phyloP scores from a whole-genome alignment of 2,329 filamentous ascomycete species.

The Verticillium isaacii region DNA sequence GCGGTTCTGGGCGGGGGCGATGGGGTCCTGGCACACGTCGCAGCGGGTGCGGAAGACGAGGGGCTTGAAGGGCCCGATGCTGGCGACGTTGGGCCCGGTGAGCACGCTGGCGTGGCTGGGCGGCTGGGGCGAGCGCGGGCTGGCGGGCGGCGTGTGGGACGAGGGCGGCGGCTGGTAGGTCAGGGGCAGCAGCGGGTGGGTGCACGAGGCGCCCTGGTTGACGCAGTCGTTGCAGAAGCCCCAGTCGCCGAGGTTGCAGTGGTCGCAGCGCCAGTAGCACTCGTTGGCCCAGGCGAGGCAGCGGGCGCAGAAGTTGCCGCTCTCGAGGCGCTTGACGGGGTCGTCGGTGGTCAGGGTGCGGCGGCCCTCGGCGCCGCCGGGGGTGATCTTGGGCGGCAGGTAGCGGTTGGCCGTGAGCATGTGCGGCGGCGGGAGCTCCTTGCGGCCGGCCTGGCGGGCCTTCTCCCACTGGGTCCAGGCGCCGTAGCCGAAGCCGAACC shows the following conservation, averaged over 20 bases:
- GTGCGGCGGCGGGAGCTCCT: slow-evolving; percentile 45
- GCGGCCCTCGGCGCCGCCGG: slow-evolving; percentile 49
- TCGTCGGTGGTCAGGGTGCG: slow-evolving; percentile 61
- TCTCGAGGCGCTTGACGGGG: slow-evolving; percentile 63
- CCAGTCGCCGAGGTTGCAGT: slow-evolving; percentile 91
- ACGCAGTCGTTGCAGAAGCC: slow-evolving; percentile 89
- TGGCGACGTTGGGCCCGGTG: slow-evolving; percentile 38
- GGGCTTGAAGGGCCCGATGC: slow-evolving; percentile 56
- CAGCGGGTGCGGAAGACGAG: slow-evolving; percentile 72
- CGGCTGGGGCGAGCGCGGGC: slow-evolving; percentile 36
- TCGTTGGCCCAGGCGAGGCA: slow-evolving; percentile 72
- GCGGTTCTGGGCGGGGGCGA: slow-evolving; percentile 63
- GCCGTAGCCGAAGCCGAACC: slow-evolving; percentile 79
- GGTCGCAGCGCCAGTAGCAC: slow-evolving; percentile 85
- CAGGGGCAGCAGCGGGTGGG: slow-evolving; percentile 74
- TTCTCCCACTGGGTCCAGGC: slow-evolving; percentile 66
- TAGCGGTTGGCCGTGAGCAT: slow-evolving; percentile 56
- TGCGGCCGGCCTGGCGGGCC: slow-evolving; percentile 32
- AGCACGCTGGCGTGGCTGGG: slow-evolving; percentile 42
- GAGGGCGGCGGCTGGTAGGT: slow-evolving; percentile 49
- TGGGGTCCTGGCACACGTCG: slow-evolving; percentile 70
- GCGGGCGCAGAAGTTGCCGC: slow-evolving; percentile 77
- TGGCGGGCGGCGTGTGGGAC: slow-evolving; percentile 29
- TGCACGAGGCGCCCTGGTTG: slow-evolving; percentile 75
- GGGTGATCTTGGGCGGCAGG: slow-evolving; percentile 39